Conservation (phyloP, 2,329 filamentous ascomycete genomes). For the Hypoxylon sp. region DNA sequence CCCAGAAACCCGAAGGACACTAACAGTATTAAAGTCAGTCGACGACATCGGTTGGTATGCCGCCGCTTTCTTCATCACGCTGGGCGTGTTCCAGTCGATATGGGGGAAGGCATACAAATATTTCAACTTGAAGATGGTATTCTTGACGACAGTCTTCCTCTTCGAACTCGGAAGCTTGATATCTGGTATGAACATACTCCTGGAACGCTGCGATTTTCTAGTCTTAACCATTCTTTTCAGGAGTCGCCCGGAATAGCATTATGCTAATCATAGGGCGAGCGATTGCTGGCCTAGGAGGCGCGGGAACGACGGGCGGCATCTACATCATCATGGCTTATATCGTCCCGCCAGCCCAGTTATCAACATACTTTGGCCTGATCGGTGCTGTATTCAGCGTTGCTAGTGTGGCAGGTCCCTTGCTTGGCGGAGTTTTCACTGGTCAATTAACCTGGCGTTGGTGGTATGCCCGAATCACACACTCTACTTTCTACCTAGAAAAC, state of each 20-base stretch:
- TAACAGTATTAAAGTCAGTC: no score
- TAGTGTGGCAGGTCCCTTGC: conserved; percentile 44
- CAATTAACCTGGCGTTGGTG: conserved; percentile 47
- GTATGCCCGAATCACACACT: background rate
- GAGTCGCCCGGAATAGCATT: conserved; percentile 41
- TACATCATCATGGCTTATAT: conserved; percentile 42
- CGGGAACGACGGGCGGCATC: conserved; percentile 48
- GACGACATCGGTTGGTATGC: conserved; percentile 49
- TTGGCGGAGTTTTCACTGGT: conserved; percentile 47
- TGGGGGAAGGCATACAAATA: conserved; percentile 51
- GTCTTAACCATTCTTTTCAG: no score
- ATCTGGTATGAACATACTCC: conserved; percentile 36
- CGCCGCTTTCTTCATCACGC: conserved; percentile 45
- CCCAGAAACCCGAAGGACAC: no score
- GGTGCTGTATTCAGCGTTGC: conserved; percentile 45
- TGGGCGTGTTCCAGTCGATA: conserved; percentile 47
- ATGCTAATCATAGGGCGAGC: conserved; percentile 51
- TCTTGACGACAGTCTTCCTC: conserved; percentile 41
- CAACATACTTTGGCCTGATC: conserved; percentile 45
- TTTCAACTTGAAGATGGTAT: conserved; percentile 45
- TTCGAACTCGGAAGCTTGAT: conserved; percentile 50
- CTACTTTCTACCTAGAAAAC: background rate
- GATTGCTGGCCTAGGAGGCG: conserved; percentile 48
- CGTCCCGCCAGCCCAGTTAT: conserved; percentile 43
- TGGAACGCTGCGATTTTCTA: background rate